Percentiles rank a stretch among this genome's conserved stretches.
These are phyloP conservation scores for Scedosporium aurantiacum DNA, from an alignment of 2,329 filamentous ascomycete species.

Conservation along the genomic window DNA sequence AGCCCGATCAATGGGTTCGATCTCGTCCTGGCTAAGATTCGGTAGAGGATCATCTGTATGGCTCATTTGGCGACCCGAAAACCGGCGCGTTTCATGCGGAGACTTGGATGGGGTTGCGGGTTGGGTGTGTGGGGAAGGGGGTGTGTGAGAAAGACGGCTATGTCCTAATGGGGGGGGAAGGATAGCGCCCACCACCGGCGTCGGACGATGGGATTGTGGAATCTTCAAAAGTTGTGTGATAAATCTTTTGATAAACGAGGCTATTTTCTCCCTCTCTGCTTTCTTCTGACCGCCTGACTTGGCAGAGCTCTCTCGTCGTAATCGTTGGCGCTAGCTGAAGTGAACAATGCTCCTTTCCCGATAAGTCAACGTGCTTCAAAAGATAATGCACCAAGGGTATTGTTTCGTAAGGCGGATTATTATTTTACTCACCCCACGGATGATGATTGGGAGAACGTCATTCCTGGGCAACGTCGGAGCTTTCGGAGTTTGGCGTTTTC, in stretches of 20 bases:
- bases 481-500: background rate
- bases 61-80: constrained; percentile 2
- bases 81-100: background rate
- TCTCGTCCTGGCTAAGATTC: background rate
- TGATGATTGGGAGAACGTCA: background rate
- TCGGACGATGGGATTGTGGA: background rate
- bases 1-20: background rate
- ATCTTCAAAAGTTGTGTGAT: background rate
- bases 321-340: background rate
- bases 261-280: background rate
- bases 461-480: background rate
- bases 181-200: background rate
- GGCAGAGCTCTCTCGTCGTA: background rate
- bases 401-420: background rate
- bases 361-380: background rate
- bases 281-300: background rate
- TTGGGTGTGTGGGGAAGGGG: background rate
- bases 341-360: background rate
- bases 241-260: background rate
- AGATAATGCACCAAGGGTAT: background rate
- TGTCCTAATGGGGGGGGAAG: background rate
- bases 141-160: background rate
- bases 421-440: background rate
- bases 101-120: background rate
- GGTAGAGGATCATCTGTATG: background rate